These are phyloP conservation scores for Aspergillus sp. DNA, from an alignment of 2,329 filamentous ascomycete species.

Conservation along the genomic window DNA sequence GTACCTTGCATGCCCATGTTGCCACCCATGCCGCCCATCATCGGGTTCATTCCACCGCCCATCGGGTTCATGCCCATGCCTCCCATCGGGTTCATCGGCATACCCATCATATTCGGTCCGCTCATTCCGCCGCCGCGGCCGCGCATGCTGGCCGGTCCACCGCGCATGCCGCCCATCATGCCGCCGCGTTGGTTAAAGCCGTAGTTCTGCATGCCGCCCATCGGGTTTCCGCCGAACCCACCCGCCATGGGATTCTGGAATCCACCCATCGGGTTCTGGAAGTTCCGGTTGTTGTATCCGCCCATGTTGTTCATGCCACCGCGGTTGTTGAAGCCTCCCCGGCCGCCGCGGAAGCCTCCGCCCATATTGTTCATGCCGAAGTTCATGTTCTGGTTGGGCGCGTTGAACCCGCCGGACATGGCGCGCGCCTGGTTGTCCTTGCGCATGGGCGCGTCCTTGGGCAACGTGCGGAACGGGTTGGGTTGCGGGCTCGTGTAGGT, in stretches of 20 bases:
- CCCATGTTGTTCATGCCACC: slow-evolving; percentile 41
- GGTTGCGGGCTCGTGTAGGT: slow-evolving; percentile 71
- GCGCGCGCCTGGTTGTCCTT: slow-evolving; percentile 57
- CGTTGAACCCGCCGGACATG: slow-evolving; percentile 49
- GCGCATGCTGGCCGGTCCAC: slow-evolving; percentile 57
- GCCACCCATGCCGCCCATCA: slow-evolving; percentile 49
- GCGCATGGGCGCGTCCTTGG: slow-evolving; percentile 78
- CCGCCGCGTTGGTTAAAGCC: slow-evolving; percentile 53
- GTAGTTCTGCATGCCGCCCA: slow-evolving; percentile 52
- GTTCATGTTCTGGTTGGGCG: slow-evolving; percentile 40
- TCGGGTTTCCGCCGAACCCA: slow-evolving; percentile 41
- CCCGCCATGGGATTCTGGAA: slow-evolving; percentile 48
- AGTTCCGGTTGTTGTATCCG: slow-evolving; percentile 50
- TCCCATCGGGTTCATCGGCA: slow-evolving; percentile 54
- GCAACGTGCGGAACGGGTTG: slow-evolving; percentile 88
- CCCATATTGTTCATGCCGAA: slow-evolving; percentile 40
- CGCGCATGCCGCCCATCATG: slow-evolving; percentile 54
- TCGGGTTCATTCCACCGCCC: slow-evolving; percentile 58
- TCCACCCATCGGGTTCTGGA: slow-evolving; percentile 44
- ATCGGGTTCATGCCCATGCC: slow-evolving; percentile 54
- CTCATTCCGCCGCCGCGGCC: slow-evolving; percentile 60
- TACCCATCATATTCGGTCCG: slow-evolving; percentile 52
- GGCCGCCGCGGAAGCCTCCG: slow-evolving; percentile 54
- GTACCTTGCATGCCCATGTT: slow-evolving; percentile 51
- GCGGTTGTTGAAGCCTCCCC: slow-evolving; percentile 39